Evolutionary conservation across 495 filamentous ascomycete species (phyloP).

Genomic region (Jackrogersella multiformis): DNA sequence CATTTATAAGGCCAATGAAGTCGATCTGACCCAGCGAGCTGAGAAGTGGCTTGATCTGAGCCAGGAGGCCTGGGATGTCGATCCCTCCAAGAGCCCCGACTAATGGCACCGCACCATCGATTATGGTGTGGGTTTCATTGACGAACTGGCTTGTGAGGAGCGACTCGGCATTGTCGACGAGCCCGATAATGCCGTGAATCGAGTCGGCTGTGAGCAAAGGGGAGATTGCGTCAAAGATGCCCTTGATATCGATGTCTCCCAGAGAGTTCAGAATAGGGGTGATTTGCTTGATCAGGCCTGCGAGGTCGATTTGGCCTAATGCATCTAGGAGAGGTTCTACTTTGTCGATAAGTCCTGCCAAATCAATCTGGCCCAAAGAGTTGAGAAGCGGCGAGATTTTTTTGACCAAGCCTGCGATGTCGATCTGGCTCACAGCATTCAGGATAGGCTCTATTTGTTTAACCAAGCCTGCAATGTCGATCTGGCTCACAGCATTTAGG

Average conservation of each 20-base stretch:
- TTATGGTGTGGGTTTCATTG: constrained; percentile 56
- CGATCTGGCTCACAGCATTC: constrained; percentile 46
- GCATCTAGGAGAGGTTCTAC: constrained; percentile 53
- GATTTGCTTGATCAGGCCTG: constrained; percentile 37
- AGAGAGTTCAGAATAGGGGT: constrained; percentile 51
- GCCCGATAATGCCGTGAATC: constrained; percentile 54
- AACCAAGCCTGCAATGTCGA: constrained; percentile 50
- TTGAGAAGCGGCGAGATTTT: constrained; percentile 52
- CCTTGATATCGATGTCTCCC: constrained; percentile 55
- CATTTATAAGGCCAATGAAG: constrained; percentile 45
- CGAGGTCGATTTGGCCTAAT: constrained; percentile 57
- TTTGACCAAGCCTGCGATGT: constrained; percentile 48
- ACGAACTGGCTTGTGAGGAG: constrained; percentile 56
- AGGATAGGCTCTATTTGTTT: constrained; percentile 53
- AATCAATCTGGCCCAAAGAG: constrained; percentile 50
- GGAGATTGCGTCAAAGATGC: constrained; percentile 49
- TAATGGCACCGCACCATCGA: constrained; percentile 47
- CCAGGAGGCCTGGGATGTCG: constrained; percentile 46
- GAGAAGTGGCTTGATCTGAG: constrained; percentile 48
- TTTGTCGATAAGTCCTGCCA: constrained; percentile 56
- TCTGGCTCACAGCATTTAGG: constrained; percentile 39
- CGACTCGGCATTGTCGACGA: constrained; percentile 55
- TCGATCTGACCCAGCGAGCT: constrained; percentile 44
- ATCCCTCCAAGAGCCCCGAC: constrained; percentile 47
- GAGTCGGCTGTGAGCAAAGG: constrained; percentile 55